Evolutionary conservation across 306 rosid genomes (phyloP).

Genomic region (Lagenaria siceraria): DNA sequence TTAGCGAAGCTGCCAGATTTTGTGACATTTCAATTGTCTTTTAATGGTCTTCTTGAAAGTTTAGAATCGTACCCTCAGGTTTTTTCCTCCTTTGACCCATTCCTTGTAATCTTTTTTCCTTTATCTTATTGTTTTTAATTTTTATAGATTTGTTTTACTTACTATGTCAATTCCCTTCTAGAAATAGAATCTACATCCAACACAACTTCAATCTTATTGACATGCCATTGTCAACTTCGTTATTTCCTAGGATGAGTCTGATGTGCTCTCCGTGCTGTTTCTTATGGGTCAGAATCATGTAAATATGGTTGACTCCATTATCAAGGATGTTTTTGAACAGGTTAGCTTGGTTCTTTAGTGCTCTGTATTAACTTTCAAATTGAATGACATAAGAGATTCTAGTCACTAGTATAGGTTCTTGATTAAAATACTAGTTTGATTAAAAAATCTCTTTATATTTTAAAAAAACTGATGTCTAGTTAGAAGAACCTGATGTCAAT

Average conservation of each 20-base stretch:
- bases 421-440: background rate
- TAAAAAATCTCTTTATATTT: background rate
- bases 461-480: background rate
- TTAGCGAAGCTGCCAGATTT: constrained; percentile 40
- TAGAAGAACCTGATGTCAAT: background rate
- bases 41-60: constrained; percentile 49
- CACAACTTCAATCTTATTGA: background rate
- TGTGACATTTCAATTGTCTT: constrained; percentile 33
- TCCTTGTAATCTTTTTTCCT: background rate
- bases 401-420: background rate
- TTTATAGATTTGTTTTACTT: background rate
- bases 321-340: constrained; percentile 40
- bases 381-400: background rate
- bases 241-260: constrained; percentile 66
- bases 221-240: constrained; percentile 1
- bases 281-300: constrained; percentile 69
- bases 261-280: constrained; percentile 46
- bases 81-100: background rate
- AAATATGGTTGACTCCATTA: constrained; percentile 31
- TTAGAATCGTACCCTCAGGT: constrained; percentile 59
- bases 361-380: background rate
- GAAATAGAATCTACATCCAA: background rate
- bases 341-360: constrained; percentile 23
- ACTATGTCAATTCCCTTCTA: background rate
- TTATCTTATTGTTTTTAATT: background rate